Conservation (phyloP, 2,329 filamentous ascomycete species). For the Clarireedia hainanense region DNA sequence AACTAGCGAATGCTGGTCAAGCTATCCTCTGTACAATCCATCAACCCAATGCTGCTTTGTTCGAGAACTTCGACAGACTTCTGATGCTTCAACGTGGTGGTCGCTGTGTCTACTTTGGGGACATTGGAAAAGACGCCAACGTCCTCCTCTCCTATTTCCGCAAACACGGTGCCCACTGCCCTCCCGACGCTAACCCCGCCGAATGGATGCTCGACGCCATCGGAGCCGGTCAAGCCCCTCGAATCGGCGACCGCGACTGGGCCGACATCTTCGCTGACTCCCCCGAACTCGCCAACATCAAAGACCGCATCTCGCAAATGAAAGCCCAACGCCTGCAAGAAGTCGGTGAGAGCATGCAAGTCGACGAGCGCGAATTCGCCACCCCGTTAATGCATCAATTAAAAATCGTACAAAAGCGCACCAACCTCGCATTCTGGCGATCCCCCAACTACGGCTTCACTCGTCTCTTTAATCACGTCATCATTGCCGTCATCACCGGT, state of each 20-base stretch:
- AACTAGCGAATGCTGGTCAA: constrained; percentile 53
- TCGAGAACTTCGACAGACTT: constrained; percentile 62
- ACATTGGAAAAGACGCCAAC: constrained; percentile 55
- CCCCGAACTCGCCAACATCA: constrained; percentile 46
- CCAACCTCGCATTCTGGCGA: constrained; percentile 74
- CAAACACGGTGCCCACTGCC: constrained; percentile 42
- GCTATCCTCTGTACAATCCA: constrained; percentile 65
- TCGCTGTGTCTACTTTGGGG: constrained; percentile 58
- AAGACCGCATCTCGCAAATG: constrained; percentile 47
- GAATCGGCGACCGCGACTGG: constrained; percentile 59
- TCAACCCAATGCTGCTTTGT: constrained; percentile 61
- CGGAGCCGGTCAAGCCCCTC: constrained; percentile 51
- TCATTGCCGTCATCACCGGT: constrained; percentile 70
- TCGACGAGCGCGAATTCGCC: constrained; percentile 66
- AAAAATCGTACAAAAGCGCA: constrained; percentile 63
- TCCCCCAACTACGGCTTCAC: constrained; percentile 87
- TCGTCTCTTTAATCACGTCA: constrained; percentile 74
- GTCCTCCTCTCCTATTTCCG: constrained; percentile 43
- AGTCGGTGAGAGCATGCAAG: constrained; percentile 30
- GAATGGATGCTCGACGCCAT: constrained; percentile 59
- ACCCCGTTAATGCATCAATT: constrained; percentile 75
- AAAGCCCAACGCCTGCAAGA: constrained; percentile 43
- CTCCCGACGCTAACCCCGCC: constrained; percentile 45
- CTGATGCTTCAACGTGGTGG: constrained; percentile 56
- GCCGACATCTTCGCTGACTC: constrained; percentile 53